Base-by-base conservation (phyloP, 805 yeast genomes). In the Schizosaccharomyces cryophilus region DNA sequence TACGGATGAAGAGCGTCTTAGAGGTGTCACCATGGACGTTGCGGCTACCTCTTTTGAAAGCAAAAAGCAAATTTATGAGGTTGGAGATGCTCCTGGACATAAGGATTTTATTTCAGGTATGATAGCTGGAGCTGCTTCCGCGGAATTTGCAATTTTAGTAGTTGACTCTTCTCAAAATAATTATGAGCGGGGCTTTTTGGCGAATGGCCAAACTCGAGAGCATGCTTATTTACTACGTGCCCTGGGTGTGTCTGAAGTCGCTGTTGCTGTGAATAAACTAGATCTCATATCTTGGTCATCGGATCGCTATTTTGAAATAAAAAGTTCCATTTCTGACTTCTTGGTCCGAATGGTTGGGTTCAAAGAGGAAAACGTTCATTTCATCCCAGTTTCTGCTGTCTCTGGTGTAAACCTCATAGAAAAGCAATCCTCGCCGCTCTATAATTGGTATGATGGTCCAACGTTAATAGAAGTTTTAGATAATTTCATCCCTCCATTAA, bases 71-170 rank as follows among this genome's bases (percentile, higher is more conserved):
- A 71, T 75, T 59, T 84, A 82, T 68, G 81, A 87, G 0, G 82
- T 87, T 4, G 80, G 85, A 61, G 94, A 85, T 72, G 88, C 94
- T 0, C 94, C 94, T 0, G 94, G 94, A 0, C 94, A 85, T 70
- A 75, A 77, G 63, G 93, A 85, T 67, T 85, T 83, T 69, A 85
- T 85, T 40, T 94, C 94, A 3, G 86, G 84, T 66, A 84, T 85
- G 87, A 84, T 85, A 65, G 84, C 86, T 35, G 94, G 94, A 35
- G 84, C 85, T 1, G 73, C 84, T 2, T 88, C 84, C 66, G 89
- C 93, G 0, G 93, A 85, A 66, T 69, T 82, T 54, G 89, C 89
- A 0, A 73, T 85, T 19, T 73, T 85, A 48, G 86, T 85, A 11
- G 80, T 85, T 21, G 94, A 86, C 68, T 69, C 85, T 1, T 74